A percentile compares a stretch with the other conserved stretches of the same genome.
Evolutionary conservation across 345 rosid genomes (phyloP).

Genomic region (Dipteronia sinensis): DNA sequence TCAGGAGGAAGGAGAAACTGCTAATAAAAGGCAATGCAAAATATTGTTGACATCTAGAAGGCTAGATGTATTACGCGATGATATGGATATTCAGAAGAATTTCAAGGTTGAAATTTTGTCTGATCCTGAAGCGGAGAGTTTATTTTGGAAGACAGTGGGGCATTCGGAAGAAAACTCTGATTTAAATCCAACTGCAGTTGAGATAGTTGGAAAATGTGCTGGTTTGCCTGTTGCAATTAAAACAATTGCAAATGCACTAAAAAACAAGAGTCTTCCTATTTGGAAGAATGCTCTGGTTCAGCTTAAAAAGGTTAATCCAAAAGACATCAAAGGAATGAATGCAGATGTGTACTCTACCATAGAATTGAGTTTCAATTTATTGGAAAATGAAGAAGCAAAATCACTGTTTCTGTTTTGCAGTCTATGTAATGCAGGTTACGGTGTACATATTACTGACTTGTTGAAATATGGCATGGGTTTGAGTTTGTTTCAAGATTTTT

Average conservation of each 20-base stretch:
- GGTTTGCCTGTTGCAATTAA: slow-evolving; percentile 31
- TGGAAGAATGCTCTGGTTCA: slow-evolving; percentile 13
- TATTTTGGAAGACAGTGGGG: slow-evolving; percentile 4
- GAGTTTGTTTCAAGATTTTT: slow-evolving; percentile 13
- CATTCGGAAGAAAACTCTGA: neutral
- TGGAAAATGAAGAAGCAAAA: too few relatives aligned
- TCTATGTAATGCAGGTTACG: neutral
- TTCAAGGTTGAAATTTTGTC: neutral
- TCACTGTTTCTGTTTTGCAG: too few relatives aligned
- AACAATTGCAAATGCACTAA: too few relatives aligned
- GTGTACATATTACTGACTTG: neutral
- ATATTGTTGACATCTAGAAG: slow-evolving; percentile 28
- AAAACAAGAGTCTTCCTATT: neutral
- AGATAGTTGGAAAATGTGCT: slow-evolving; percentile 13
- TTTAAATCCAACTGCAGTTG: neutral
- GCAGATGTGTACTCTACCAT: too few relatives aligned
- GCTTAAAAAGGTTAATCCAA: neutral
- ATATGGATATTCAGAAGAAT: slow-evolving; percentile 11
- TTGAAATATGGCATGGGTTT: slow-evolving; percentile 19
- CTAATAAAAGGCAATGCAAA: too few relatives aligned
- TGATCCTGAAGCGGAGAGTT: slow-evolving; percentile 1
- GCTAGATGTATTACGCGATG: neutral
- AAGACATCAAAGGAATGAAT: too few relatives aligned
- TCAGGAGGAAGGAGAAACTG: neutral
- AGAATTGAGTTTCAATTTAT: too few relatives aligned